phyloP scores from a whole-genome alignment of 2,329 filamentous ascomycete species.

The Fusarium algeriense region DNA sequence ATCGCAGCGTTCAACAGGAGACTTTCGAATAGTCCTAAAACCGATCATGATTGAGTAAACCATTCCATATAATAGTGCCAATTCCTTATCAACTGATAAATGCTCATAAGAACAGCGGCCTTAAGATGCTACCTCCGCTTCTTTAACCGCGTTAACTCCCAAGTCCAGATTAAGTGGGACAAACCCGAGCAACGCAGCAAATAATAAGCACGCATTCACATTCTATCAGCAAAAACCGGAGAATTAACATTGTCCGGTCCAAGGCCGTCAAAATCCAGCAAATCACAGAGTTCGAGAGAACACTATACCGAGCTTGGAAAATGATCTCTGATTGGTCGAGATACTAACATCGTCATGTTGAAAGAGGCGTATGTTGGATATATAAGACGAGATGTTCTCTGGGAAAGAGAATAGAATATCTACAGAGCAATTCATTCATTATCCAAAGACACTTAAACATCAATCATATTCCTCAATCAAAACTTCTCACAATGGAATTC shows the following conservation, averaged over 20 bases:
- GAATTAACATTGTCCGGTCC: not conserved
- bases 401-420: fast-evolving
- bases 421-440: not conserved
- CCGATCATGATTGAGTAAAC: too few relatives aligned
- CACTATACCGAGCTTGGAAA: slow-evolving; percentile 1
- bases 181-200: too few relatives aligned
- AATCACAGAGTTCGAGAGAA: not conserved
- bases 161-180: not conserved
- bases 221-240: not conserved
- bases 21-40: too few relatives aligned
- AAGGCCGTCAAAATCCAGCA: not conserved
- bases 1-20: too few relatives aligned
- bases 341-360: not conserved
- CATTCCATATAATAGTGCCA: not conserved
- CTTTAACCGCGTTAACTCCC: slow-evolving; percentile 2
- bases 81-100: not conserved
- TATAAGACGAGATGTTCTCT: slow-evolving; percentile 23
- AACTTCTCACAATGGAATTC: slow-evolving; percentile 34
- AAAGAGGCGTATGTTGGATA: not conserved
- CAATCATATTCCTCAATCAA: fast-evolving
- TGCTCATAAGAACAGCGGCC: not conserved
- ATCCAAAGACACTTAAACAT: fast-evolving
- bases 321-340: slow-evolving; percentile 24
- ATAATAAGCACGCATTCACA: not conserved
- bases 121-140: slow-evolving; percentile 23